phyloP scores from a whole-genome alignment of 805 yeast genomes.

The Starmerella bacillaris region DNA sequence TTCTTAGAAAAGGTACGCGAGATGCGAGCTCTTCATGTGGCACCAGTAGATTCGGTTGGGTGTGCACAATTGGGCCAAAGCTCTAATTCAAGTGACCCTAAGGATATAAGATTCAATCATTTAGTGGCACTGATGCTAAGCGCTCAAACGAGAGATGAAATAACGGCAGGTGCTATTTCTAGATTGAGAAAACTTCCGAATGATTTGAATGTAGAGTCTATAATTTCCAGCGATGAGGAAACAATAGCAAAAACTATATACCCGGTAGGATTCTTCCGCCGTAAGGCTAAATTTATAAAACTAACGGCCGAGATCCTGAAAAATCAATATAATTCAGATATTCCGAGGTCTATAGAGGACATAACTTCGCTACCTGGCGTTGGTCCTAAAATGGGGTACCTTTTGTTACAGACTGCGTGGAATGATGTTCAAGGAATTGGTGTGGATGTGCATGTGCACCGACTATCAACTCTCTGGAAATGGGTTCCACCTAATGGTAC shows the following conservation, averaged over 20 bases:
- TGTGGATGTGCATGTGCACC: conserved; percentile 77
- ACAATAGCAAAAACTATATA: conserved; percentile 48
- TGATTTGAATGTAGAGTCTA: conserved; percentile 20
- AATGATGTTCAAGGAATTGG: conserved; percentile 61
- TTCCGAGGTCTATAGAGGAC: conserved; percentile 54
- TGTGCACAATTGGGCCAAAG: conserved; percentile 40
- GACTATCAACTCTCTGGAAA: conserved; percentile 61
- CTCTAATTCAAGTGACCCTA: conserved; percentile 16
- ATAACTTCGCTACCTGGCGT: conserved; percentile 68
- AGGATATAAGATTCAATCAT: conserved; percentile 47
- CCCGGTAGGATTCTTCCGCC: conserved; percentile 71
- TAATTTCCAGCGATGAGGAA: conserved; percentile 25
- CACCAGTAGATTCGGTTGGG: conserved; percentile 84
- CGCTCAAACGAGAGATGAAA: conserved; percentile 82
- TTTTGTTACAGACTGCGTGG: conserved; percentile 75
- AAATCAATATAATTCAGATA: conserved; percentile 40
- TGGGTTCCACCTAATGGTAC: conserved; percentile 49
- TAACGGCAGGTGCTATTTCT: conserved; percentile 54
- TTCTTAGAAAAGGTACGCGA: conserved; percentile 27
- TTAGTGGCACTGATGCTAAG: conserved; percentile 71
- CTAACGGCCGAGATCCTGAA: conserved; percentile 37
- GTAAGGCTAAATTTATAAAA: conserved; percentile 59
- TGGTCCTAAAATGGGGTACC: conserved; percentile 87
- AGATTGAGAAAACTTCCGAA: conserved; percentile 36
- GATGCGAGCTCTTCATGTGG: conserved; percentile 47